Percentiles rank a stretch among this genome's conserved stretches.
Evolutionary conservation across 306 rosid genomes (phyloP).

Genomic region (Mimosa bimucronata): DNA sequence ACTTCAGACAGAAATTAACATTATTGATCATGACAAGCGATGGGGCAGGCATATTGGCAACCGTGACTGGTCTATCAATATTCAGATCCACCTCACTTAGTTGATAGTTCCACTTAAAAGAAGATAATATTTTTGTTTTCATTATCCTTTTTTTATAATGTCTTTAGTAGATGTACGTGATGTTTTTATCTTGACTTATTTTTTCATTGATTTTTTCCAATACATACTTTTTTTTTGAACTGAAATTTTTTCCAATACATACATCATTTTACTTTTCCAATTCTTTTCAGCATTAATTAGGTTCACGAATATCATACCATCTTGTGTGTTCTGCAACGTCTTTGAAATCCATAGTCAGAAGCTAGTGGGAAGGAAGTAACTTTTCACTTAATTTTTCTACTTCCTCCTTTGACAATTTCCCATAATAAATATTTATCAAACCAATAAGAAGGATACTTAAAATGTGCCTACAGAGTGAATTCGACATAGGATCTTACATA

Average conservation of each 20-base stretch:
- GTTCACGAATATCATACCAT: not conserved
- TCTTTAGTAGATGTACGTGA: not conserved
- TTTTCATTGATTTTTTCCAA: too few species aligned
- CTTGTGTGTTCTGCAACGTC: not conserved
- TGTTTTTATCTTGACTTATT: too few species aligned
- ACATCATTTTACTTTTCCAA: not conserved
- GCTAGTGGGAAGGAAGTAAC: not conserved
- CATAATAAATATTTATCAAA: not conserved
- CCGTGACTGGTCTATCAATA: not conserved
- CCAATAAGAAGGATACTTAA: not conserved
- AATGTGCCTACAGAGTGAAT: not conserved
- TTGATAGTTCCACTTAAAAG: not conserved
- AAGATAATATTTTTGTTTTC: not conserved
- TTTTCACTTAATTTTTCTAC: slow-evolving; percentile 1
- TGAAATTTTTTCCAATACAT: too few species aligned
- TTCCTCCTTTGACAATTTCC: not conserved
- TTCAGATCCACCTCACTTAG: not conserved
- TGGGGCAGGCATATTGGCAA: not conserved
- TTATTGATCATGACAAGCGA: slow-evolving; percentile 39
- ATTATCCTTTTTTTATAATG: not conserved
- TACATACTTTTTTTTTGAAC: too few species aligned
- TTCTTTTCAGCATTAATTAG: not conserved
- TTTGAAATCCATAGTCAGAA: not conserved
- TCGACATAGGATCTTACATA: not conserved
- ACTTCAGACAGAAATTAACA: slow-evolving; percentile 33